These are phyloP conservation scores for Pyrus betulifolia DNA, from an alignment of 306 rosid genomes.

Conservation along the genomic window DNA sequence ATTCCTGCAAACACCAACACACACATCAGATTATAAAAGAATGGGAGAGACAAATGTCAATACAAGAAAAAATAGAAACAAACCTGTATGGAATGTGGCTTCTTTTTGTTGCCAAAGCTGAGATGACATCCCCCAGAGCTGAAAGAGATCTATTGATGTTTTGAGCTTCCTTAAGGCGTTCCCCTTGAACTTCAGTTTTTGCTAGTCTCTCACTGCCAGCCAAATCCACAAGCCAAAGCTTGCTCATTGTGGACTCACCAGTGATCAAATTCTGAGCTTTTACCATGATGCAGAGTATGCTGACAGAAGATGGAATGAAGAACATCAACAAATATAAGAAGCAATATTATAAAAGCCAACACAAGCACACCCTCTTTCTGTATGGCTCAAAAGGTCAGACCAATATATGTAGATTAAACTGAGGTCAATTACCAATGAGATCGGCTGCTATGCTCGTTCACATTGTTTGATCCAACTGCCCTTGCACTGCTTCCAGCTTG, in stretches of 20 bases:
- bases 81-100: conserved; percentile 17
- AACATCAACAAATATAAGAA: background rate
- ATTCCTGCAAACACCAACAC: conserved; percentile 2
- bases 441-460: conserved; percentile 16
- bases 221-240: conserved; percentile 21
- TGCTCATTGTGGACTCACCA: conserved; percentile 7
- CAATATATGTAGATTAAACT: background rate
- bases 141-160: conserved; percentile 21
- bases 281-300: conserved; percentile 16
- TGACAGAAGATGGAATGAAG: background rate
- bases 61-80: background rate
- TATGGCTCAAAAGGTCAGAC: background rate
- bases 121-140: conserved; percentile 23
- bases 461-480: conserved; percentile 9
- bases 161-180: conserved; percentile 23
- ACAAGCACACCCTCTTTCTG: background rate
- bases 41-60: background rate
- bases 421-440: conserved; percentile 14
- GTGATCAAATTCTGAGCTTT: conserved; percentile 8
- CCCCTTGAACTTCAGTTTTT: conserved; percentile 14
- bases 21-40: background rate
- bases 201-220: conserved; percentile 26
- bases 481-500: conserved; percentile 16
- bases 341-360: background rate
- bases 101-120: conserved; percentile 14